Conservation (phyloP, 1,139 yeast genomes). For the Lodderomyces jiufengensis region DNA sequence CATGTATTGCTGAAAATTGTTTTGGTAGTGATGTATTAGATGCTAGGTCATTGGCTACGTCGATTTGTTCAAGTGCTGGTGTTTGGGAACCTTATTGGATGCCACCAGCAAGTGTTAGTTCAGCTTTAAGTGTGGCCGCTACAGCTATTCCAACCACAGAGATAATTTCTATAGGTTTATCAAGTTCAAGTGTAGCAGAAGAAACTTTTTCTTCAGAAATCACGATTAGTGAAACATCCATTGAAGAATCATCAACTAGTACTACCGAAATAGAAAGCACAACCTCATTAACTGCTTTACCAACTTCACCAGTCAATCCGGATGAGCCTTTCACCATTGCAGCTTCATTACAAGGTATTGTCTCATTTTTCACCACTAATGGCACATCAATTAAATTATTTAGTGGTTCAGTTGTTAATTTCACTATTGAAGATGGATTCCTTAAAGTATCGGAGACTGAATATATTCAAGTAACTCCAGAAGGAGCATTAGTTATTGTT, state of each 20-base stretch:
- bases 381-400: slow-evolving; percentile 4
- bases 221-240: slow-evolving; percentile 1
- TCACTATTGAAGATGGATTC: slow-evolving; percentile 3
- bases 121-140: slow-evolving; percentile 31
- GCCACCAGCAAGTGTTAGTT: slow-evolving; percentile 30
- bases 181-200: no score
- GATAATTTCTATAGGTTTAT: not conserved
- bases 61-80: slow-evolving; percentile 41
- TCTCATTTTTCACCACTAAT: slow-evolving; percentile 1
- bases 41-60: slow-evolving; percentile 40
- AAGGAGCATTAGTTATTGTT: not conserved
- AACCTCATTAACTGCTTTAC: slow-evolving; percentile 1
- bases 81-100: slow-evolving; percentile 39
- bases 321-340: slow-evolving; percentile 28
- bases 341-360: not conserved
- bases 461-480: not conserved
- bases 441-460: not conserved
- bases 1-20: slow-evolving; percentile 28
- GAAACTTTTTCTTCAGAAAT: slow-evolving; percentile 2
- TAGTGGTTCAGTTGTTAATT: slow-evolving; percentile 3
- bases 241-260: not conserved
- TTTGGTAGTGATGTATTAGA: slow-evolving; percentile 33
- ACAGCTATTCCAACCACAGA: slow-evolving; percentile 10
- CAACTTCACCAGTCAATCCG: slow-evolving; percentile 13
- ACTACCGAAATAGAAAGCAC: no score